These are phyloP conservation scores for Fagopyrum esculentum DNA, from an alignment of 148 eudicot species.

Conservation along the genomic window DNA sequence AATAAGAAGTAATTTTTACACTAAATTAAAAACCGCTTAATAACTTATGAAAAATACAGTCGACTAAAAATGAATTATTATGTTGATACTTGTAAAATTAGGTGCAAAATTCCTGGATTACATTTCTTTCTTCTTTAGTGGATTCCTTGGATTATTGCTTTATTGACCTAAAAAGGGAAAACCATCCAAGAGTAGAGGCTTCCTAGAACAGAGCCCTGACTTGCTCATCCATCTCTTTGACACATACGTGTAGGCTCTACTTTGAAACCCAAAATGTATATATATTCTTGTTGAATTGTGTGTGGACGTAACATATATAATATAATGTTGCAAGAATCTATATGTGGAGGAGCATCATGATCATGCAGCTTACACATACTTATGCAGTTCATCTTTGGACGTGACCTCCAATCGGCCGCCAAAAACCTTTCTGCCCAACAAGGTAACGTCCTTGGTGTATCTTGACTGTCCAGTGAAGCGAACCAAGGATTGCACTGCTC, in stretches of 20 bases:
- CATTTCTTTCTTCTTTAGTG: no score
- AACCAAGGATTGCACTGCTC: slow-evolving; percentile 46
- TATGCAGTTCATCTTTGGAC: background rate
- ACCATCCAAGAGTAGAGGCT: background rate
- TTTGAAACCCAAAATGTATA: background rate
- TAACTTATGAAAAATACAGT: no score
- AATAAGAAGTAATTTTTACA: no score
- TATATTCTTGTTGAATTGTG: background rate
- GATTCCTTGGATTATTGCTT: no score
- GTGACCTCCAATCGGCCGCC: background rate
- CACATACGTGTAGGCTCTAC: background rate
- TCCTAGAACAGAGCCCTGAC: background rate
- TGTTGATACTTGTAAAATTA: no score
- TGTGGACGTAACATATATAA: background rate
- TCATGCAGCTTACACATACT: no score
- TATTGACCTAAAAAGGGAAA: no score
- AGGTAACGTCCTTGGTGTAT: slow-evolving; percentile 28
- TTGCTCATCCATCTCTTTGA: background rate
- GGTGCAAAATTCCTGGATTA: no score
- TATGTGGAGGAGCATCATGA: no score
- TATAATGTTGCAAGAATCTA: no score
- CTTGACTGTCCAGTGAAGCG: slow-evolving; percentile 69
- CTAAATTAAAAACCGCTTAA: no score
- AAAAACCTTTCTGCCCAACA: background rate
- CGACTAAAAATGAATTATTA: no score